These are phyloP conservation scores for Kazachstania kunashirensis DNA, from an alignment of 805 yeast genomes.

Conservation along the genomic window DNA sequence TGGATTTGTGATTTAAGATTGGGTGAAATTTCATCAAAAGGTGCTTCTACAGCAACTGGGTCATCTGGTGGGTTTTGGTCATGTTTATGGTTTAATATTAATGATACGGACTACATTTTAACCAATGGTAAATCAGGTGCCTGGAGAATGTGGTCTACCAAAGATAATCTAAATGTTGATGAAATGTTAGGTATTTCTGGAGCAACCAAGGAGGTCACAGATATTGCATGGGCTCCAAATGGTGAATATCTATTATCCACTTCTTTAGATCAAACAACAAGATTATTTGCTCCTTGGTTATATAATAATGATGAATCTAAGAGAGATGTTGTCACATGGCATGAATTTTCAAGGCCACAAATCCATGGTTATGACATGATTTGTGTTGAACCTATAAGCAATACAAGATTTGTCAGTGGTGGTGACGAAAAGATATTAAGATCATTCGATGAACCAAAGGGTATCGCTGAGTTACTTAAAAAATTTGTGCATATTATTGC, in stretches of 20 bases:
- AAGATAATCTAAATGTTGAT: constrained; percentile 32
- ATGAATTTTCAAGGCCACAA: constrained; percentile 93
- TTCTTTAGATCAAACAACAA: constrained; percentile 87
- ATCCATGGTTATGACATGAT: constrained; percentile 98
- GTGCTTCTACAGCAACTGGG: constrained; percentile 98
- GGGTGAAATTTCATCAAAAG: constrained; percentile 90
- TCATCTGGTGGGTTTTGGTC: constrained; percentile 71
- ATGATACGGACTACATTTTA: constrained; percentile 41
- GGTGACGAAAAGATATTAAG: constrained; percentile 93
- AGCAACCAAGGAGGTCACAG: constrained; percentile 63
- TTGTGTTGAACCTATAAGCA: constrained; percentile 52
- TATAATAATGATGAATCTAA: constrained; percentile 24
- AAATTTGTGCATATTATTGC: constrained; percentile 40
- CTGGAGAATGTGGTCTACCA: constrained; percentile 62
- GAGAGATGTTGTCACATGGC: constrained; percentile 45
- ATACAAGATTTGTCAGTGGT: constrained; percentile 70
- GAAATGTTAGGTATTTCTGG: constrained; percentile 63
- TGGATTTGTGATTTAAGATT: constrained; percentile 77
- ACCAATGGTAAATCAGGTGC: constrained; percentile 92
- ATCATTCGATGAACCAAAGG: constrained; percentile 78
- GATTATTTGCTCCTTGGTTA: constrained; percentile 64
- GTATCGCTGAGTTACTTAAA: constrained; percentile 54
- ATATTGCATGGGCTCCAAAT: constrained; percentile 59
- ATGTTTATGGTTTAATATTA: constrained; percentile 55
- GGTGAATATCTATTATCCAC: constrained; percentile 67